Evolutionary conservation across 768 basidiomycete genomes (phyloP).

Genomic region (Sarcodon aspratus): DNA sequence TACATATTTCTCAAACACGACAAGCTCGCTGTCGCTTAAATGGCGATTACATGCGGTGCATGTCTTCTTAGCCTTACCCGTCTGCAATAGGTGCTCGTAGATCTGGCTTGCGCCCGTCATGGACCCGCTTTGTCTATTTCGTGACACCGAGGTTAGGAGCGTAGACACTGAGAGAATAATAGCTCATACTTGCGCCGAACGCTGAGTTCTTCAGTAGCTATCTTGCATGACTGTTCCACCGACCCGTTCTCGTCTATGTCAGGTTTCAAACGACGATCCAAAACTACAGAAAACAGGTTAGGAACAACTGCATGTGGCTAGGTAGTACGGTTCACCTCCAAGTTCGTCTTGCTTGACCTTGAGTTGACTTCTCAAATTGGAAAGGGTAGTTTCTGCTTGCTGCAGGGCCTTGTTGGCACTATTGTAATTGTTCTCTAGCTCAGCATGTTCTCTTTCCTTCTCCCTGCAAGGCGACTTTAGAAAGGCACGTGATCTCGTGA

Average conservation of each 20-base stretch:
- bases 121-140: conserved; percentile 13
- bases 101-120: conserved; percentile 27
- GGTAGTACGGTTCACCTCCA: conserved; percentile 31
- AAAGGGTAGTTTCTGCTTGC: conserved; percentile 49
- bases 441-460: conserved; percentile 51
- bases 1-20: conserved; percentile 54
- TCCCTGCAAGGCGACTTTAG: conserved; percentile 30
- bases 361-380: conserved; percentile 47
- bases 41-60: conserved; percentile 73
- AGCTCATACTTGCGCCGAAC: conserved; percentile 30
- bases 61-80: conserved; percentile 49
- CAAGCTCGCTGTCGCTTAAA: conserved; percentile 41
- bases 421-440: conserved; percentile 29
- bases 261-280: conserved; percentile 35
- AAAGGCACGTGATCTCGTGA: background rate
- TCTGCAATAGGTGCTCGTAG: conserved; percentile 43
- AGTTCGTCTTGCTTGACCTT: conserved; percentile 52
- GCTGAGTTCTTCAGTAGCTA: conserved; percentile 31
- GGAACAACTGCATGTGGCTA: background rate
- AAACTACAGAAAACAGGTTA: conserved; percentile 18
- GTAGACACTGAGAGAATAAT: background rate
- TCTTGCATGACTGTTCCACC: conserved; percentile 38
- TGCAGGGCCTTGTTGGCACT: conserved; percentile 47
- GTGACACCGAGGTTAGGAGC: background rate
- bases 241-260: conserved; percentile 26